Conservation (phyloP, 257 asterid genomes). For the Buddleja alternifolia region DNA sequence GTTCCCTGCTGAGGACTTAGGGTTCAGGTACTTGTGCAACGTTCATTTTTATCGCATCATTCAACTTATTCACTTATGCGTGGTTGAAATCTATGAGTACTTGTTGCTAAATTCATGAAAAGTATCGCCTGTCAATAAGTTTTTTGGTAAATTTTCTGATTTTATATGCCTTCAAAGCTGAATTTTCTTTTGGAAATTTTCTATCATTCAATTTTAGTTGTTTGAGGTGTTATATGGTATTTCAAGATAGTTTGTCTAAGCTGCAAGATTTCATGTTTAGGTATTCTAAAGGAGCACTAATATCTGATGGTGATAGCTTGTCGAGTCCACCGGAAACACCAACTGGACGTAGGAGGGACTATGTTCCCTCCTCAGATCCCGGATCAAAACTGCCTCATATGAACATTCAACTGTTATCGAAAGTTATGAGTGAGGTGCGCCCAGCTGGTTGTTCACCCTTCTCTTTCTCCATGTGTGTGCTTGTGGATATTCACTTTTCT, state of each 20-base stretch:
- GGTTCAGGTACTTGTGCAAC: constrained; percentile 66
- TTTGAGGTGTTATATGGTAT: background rate
- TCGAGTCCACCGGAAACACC: constrained; percentile 51
- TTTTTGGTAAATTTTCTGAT: too few species aligned
- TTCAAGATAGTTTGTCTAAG: constrained; percentile 31
- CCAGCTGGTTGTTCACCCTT: constrained; percentile 13
- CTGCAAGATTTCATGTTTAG: constrained; percentile 43
- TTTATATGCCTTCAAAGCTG: background rate
- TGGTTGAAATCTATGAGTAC: too few species aligned
- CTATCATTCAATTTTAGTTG: background rate
- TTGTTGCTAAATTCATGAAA: too few species aligned
- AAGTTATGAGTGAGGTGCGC: constrained; percentile 49
- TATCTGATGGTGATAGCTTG: constrained; percentile 43
- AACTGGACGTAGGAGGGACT: constrained; percentile 85
- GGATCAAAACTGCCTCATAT: constrained; percentile 90
- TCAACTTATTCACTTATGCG: background rate
- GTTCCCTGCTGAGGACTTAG: constrained; percentile 96
- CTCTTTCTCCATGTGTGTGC: background rate
- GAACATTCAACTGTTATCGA: constrained; percentile 53
- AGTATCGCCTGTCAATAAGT: too few species aligned
- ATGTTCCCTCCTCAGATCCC: constrained; percentile 74
- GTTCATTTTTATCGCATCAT: background rate
- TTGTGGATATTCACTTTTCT: background rate
- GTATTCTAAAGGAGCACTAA: constrained; percentile 78
- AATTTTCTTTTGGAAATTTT: background rate